Conservation (phyloP, 192 early-diverging fungal species). For the Spinellus fusiger region DNA sequence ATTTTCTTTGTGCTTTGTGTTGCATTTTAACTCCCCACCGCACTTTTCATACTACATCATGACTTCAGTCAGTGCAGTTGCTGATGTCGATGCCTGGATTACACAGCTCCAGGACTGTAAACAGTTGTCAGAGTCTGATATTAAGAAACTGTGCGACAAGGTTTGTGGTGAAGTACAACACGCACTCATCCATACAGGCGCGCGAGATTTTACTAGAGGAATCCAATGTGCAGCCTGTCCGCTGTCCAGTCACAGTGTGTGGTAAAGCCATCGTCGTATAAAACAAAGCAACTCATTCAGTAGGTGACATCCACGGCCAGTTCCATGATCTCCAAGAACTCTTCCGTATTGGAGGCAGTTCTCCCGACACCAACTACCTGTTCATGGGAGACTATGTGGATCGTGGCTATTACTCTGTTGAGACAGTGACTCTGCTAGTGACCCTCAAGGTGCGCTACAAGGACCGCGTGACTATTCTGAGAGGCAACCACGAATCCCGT, state of each 20-base stretch:
- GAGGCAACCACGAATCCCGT: slow-evolving; percentile 97
- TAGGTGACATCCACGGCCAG: slow-evolving; percentile 94
- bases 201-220: slow-evolving; percentile 95
- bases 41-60: too few species aligned
- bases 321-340: slow-evolving; percentile 97
- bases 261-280: slow-evolving; percentile 25
- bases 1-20: too few species aligned
- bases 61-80: slow-evolving; percentile 43
- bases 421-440: slow-evolving; percentile 93
- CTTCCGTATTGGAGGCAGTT: slow-evolving; percentile 93
- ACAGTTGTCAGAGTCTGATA: slow-evolving; percentile 88
- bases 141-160: slow-evolving; percentile 97
- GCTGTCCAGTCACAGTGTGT: slow-evolving; percentile 95
- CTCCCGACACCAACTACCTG: slow-evolving; percentile 96
- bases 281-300: not conserved
- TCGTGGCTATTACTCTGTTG: slow-evolving; percentile 97
- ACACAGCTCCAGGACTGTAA: slow-evolving; percentile 89
- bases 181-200: slow-evolving; percentile 52
- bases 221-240: slow-evolving; percentile 96
- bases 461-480: slow-evolving; percentile 90
- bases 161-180: slow-evolving; percentile 35
- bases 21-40: too few species aligned
- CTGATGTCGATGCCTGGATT: slow-evolving; percentile 93
- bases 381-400: slow-evolving; percentile 99
- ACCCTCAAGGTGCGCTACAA: slow-evolving; percentile 91